phyloP scores from a whole-genome alignment of 345 rosid species.

The Mangifera indica region DNA sequence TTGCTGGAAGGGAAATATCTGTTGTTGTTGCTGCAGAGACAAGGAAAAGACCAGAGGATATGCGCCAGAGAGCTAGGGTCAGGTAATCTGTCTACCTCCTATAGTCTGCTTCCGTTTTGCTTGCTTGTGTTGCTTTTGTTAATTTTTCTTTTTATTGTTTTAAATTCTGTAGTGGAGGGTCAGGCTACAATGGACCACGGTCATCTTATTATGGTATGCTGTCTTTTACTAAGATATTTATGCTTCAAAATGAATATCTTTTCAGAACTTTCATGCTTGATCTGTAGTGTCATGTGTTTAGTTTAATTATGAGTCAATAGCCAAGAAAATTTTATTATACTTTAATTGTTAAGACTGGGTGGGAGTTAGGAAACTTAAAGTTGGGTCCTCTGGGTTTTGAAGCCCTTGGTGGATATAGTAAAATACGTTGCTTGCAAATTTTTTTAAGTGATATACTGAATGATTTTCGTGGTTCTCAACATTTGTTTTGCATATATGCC shows the following conservation, averaged over 20 bases:
- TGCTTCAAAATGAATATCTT: neutral
- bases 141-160: conserved; percentile 12
- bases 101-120: neutral
- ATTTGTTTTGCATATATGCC: neutral
- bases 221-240: neutral
- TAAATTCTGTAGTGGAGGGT: conserved; percentile 54
- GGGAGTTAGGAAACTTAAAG: neutral
- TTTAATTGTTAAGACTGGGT: neutral
- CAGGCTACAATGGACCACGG: conserved; percentile 60
- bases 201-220: conserved; percentile 64
- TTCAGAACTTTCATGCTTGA: too few species aligned
- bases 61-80: conserved; percentile 74
- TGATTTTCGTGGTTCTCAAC: neutral
- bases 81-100: conserved; percentile 36
- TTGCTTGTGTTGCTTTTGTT: neutral
- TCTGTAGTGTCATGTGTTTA: neutral
- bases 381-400: neutral
- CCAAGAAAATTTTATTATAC: neutral
- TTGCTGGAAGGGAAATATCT: conserved; percentile 87
- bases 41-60: conserved; percentile 97
- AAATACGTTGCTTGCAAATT: too few species aligned
- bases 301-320: neutral
- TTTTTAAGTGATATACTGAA: neutral
- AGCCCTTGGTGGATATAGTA: neutral
- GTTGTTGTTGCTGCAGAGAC: conserved; percentile 89